A percentile compares a stretch with the other conserved stretches of the same genome.
phyloP scores from a whole-genome alignment of 2,329 filamentous ascomycete genomes.

The Calonectria montana region DNA sequence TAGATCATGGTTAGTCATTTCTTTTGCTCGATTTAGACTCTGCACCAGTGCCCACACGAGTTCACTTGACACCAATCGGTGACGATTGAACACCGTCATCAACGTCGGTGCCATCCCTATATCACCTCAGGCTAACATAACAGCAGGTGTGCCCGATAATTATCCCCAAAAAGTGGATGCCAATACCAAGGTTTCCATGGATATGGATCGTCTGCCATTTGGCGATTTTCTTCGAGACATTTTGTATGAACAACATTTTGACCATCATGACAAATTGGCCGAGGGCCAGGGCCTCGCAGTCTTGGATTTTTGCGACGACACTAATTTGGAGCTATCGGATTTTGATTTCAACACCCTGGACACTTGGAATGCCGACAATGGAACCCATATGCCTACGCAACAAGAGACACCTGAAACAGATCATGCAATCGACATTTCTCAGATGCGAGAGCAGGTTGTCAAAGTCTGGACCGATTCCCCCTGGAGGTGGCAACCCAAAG shows the following conservation, averaged over 20 bases:
- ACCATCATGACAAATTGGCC: conserved; percentile 47
- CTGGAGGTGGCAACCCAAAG: conserved; percentile 62
- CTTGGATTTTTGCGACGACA: conserved; percentile 62
- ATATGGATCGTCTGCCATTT: conserved; percentile 55
- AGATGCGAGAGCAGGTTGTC: conserved; percentile 60
- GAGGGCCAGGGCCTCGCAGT: conserved; percentile 57
- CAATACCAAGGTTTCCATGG: conserved; percentile 31
- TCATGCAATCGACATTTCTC: conserved; percentile 55
- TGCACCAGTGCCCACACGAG: background rate
- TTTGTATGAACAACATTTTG: conserved; percentile 58
- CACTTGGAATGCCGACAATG: conserved; percentile 58
- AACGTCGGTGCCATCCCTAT: background rate
- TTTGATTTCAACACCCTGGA: conserved; percentile 64
- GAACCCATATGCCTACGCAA: conserved; percentile 37
- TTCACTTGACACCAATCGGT: too few species aligned
- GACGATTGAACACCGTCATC: too few species aligned
- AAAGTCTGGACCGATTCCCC: conserved; percentile 63
- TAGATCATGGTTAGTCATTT: conserved; percentile 26
- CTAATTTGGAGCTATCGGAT: conserved; percentile 62
- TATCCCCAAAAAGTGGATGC: conserved; percentile 32
- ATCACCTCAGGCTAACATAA: conserved; percentile 7
- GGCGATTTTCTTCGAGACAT: conserved; percentile 64
- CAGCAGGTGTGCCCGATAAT: conserved; percentile 14
- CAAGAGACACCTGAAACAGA: conserved; percentile 46
- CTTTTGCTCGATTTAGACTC: background rate